Conservation (phyloP, 768 basidiomycete genomes). For the Tylopilus felleus region DNA sequence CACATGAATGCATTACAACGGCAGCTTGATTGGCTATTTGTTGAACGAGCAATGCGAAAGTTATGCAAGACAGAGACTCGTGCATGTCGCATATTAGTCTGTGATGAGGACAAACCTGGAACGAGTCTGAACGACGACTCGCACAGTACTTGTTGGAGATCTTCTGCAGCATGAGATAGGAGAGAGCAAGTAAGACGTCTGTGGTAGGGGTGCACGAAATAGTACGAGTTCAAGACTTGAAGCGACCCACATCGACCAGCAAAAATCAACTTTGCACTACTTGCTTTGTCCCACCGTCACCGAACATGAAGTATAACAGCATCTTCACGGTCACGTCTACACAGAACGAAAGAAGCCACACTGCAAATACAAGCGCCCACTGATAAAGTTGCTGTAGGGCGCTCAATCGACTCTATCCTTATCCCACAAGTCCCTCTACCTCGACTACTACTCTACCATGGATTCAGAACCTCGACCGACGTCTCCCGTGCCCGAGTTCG, state of each 20-base stretch:
- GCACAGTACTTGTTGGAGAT: too few relatives aligned
- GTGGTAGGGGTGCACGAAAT: background rate
- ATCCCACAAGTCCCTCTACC: background rate
- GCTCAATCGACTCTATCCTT: background rate
- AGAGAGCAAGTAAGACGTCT: too few relatives aligned
- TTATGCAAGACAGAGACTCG: too few relatives aligned
- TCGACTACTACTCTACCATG: slow-evolving; percentile 5
- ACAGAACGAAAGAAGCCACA: background rate
- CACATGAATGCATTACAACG: background rate
- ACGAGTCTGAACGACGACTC: too few relatives aligned
- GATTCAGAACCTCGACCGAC: slow-evolving; percentile 1
- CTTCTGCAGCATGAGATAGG: too few relatives aligned
- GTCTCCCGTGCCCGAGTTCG: slow-evolving; percentile 7
- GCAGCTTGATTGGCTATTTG: too few relatives aligned
- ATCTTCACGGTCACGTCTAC: background rate
- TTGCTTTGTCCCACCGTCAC: too few relatives aligned
- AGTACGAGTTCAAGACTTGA: background rate
- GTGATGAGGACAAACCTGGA: too few relatives aligned
- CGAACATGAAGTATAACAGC: too few relatives aligned
- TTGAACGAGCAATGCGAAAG: too few relatives aligned
- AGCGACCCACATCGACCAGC: background rate
- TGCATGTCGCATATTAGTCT: too few relatives aligned
- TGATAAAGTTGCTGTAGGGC: slow-evolving; percentile 8
- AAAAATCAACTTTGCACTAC: background rate
- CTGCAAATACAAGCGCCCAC: slow-evolving; percentile 4